Evolutionary conservation across 441 rosid genomes (phyloP).

Genomic region (Sinapis alba): DNA sequence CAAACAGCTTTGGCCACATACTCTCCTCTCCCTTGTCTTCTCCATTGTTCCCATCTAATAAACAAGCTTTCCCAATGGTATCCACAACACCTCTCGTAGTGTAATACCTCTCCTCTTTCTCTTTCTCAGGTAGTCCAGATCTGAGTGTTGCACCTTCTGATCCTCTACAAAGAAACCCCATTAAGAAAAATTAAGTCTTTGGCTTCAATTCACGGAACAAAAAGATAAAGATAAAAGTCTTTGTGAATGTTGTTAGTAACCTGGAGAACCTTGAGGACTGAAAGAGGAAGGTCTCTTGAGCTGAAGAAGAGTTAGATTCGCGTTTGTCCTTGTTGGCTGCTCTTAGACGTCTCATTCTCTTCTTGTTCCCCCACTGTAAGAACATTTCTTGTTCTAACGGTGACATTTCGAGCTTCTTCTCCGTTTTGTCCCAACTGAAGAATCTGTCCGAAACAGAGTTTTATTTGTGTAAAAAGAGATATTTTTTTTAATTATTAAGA

Average conservation of each 20-base stretch:
- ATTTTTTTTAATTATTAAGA: not conserved
- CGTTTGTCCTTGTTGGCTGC: slow-evolving; percentile 48
- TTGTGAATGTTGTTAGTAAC: no score
- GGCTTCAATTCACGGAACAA: not conserved
- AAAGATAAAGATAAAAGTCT: no score
- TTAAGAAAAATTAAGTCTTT: not conserved
- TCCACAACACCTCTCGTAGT: slow-evolving; percentile 78
- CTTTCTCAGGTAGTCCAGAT: slow-evolving; percentile 46
- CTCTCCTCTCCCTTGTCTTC: slow-evolving; percentile 48
- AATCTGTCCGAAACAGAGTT: not conserved
- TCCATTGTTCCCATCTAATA: slow-evolving; percentile 46
- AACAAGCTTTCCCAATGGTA: slow-evolving; percentile 56
- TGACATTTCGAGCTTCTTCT: slow-evolving; percentile 47
- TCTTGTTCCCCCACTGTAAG: slow-evolving; percentile 84
- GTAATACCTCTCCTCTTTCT: slow-evolving; percentile 81
- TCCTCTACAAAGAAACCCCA: slow-evolving; percentile 41
- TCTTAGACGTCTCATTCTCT: slow-evolving; percentile 79
- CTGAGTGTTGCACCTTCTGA: slow-evolving; percentile 43
- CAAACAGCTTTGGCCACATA: slow-evolving; percentile 74
- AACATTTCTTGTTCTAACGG: slow-evolving; percentile 68
- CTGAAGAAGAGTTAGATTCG: slow-evolving; percentile 53
- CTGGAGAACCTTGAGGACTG: no score
- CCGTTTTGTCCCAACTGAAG: not conserved
- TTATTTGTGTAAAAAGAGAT: not conserved
- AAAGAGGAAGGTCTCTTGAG: slow-evolving; percentile 23